phyloP scores from a whole-genome alignment of 805 yeast genomes.

The Myxozyma neglecta region DNA sequence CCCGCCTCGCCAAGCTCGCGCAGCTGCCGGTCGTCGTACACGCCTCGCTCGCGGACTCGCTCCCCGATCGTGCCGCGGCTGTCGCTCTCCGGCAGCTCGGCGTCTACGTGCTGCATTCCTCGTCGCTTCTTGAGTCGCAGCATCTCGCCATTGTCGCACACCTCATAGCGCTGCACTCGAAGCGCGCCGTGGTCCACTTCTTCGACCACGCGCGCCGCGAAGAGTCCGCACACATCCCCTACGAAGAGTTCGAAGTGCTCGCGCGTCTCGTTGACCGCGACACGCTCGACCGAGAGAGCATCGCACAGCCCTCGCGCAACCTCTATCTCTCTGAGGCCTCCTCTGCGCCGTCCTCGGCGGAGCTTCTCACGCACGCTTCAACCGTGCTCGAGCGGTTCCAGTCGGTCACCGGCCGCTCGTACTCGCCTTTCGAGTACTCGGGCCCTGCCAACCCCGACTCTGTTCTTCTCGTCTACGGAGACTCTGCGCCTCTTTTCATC shows the following conservation, averaged over 20 bases:
- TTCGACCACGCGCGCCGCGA: conserved; percentile 39
- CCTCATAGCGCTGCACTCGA: conserved; percentile 51
- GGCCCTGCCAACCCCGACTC: conserved; percentile 48
- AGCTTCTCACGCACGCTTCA: conserved; percentile 13
- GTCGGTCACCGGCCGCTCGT: conserved; percentile 41
- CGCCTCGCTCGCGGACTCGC: conserved; percentile 40
- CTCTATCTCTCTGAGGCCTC: conserved; percentile 29
- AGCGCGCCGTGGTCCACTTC: conserved; percentile 71
- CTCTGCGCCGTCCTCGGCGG: conserved; percentile 18
- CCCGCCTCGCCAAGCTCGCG: conserved; percentile 51
- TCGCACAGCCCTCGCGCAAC: not conserved
- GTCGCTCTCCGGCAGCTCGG: conserved; percentile 74
- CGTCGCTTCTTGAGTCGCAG: conserved; percentile 53
- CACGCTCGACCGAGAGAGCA: conserved; percentile 12
- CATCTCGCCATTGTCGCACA: conserved; percentile 60
- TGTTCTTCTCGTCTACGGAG: conserved; percentile 65
- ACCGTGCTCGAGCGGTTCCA: conserved; percentile 39
- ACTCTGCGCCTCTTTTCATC: conserved; percentile 49
- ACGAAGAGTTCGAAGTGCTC: conserved; percentile 16
- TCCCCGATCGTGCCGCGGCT: conserved; percentile 65
- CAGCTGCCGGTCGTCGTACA: conserved; percentile 56
- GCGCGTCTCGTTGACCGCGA: conserved; percentile 17
- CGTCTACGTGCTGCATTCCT: conserved; percentile 67
- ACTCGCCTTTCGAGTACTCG: conserved; percentile 47
- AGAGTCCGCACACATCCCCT: conserved; percentile 20